These are phyloP conservation scores for Calonectria pseudoreteaudii DNA, from an alignment of 2,329 filamentous ascomycete species.

Conservation along the genomic window DNA sequence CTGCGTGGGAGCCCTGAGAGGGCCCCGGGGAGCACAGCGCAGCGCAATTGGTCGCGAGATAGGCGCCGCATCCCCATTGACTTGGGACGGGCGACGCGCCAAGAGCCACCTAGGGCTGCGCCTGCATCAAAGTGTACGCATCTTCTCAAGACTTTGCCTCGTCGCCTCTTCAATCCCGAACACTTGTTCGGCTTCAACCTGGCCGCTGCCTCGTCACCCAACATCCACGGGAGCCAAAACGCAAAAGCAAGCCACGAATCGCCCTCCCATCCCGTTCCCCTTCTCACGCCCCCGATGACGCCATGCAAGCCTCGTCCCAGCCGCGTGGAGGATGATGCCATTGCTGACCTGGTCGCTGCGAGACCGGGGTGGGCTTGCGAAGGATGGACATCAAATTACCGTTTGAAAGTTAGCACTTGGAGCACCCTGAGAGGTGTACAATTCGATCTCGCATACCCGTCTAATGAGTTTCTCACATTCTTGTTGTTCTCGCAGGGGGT, in stretches of 20 bases:
- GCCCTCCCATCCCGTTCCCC: too few species aligned
- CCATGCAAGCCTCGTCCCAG: neutral
- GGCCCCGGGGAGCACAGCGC: too few species aligned
- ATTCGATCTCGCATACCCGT: slow-evolving; percentile 4
- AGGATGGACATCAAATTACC: neutral
- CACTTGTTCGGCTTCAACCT: neutral
- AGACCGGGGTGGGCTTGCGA: neutral
- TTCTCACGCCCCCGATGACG: neutral
- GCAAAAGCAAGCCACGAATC: neutral
- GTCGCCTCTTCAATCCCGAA: neutral
- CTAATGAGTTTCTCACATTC: neutral
- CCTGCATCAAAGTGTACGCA: neutral
- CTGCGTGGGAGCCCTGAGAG: neutral
- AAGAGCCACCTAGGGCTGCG: neutral
- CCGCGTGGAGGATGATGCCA: neutral
- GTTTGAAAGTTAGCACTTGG: slow-evolving; percentile 2
- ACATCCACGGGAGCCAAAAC: too few species aligned
- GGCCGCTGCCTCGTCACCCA: neutral
- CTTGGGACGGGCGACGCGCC: neutral
- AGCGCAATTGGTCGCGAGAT: neutral
- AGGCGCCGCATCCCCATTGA: neutral
- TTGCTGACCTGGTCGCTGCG: neutral
- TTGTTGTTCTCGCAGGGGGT: neutral
- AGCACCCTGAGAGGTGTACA: neutral
- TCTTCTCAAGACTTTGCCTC: neutral